Conservation (phyloP, 2,329 filamentous ascomycete genomes). For the Arthrobotrys megalospora region DNA sequence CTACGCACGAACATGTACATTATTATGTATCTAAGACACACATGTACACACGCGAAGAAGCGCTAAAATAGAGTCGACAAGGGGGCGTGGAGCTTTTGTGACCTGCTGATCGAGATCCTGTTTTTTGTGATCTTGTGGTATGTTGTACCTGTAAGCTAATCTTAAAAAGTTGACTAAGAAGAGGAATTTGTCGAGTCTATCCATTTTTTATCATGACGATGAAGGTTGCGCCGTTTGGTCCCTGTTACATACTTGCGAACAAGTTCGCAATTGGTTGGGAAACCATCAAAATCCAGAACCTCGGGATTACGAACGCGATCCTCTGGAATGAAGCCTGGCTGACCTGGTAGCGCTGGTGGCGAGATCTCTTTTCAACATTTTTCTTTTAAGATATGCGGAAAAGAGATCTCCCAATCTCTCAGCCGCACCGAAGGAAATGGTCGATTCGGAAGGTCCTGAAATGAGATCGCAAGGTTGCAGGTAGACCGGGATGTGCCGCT, state of each 20-base stretch:
- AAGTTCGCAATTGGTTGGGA: too few species aligned
- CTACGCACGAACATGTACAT: too few species aligned
- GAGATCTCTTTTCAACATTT: neutral
- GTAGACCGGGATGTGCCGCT: slow-evolving; percentile 24
- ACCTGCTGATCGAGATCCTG: slow-evolving; percentile 22
- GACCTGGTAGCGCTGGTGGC: too few species aligned
- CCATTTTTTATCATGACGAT: too few species aligned
- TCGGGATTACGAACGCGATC: neutral
- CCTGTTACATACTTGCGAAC: too few species aligned
- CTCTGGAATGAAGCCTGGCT: neutral
- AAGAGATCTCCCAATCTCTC: neutral
- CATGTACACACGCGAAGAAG: slow-evolving; percentile 7
- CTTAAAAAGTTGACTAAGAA: neutral
- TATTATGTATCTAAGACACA: slow-evolving; percentile 13
- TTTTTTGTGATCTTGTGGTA: neutral
- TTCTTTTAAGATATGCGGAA: neutral
- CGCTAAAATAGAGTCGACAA: slow-evolving; percentile 6
- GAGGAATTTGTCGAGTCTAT: too few species aligned
- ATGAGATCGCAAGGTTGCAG: slow-evolving; percentile 8
- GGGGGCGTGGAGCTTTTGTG: slow-evolving; percentile 6
- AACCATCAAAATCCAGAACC: too few species aligned
- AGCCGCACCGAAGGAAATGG: slow-evolving; percentile 5
- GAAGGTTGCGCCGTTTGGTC: too few species aligned
- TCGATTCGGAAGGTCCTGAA: slow-evolving; percentile 20
- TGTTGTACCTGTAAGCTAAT: neutral